Evolutionary conservation across 2,329 filamentous ascomycete genomes (phyloP).

Genomic region (Cladophialophora yegresii): DNA sequence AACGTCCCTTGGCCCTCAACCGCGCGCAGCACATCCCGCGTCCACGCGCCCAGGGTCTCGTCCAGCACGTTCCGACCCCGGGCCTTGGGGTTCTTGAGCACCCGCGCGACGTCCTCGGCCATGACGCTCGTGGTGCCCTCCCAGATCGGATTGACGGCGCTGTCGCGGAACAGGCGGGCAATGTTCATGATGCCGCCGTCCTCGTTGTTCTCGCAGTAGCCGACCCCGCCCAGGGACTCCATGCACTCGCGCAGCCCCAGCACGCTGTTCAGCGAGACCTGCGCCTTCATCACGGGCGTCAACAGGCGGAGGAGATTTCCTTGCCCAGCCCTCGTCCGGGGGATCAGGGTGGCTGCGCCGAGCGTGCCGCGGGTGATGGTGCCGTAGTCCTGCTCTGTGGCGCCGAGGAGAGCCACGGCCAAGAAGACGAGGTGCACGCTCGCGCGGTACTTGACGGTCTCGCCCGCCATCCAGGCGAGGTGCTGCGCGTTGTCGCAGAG

Average conservation of each 20-base stretch:
- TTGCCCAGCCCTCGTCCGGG: conserved; percentile 30
- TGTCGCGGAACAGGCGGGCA: conserved; percentile 65
- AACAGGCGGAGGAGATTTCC: conserved; percentile 40
- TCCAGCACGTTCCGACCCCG: conserved; percentile 15
- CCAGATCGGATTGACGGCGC: conserved; percentile 66
- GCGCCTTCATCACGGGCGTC: conserved; percentile 42
- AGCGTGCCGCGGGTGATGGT: conserved; percentile 26
- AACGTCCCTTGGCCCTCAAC: background rate
- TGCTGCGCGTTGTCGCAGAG: conserved; percentile 46
- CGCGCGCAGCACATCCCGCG: conserved; percentile 11
- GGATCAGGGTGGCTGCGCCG: conserved; percentile 33
- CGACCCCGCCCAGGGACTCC: conserved; percentile 41
- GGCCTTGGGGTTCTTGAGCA: conserved; percentile 23
- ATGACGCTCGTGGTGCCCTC: conserved; percentile 70
- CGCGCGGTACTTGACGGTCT: conserved; percentile 39
- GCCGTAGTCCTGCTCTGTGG: conserved; percentile 39
- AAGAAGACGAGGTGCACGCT: conserved; percentile 30
- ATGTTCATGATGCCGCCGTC: conserved; percentile 65
- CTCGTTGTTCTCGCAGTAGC: conserved; percentile 41
- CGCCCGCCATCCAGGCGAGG: conserved; percentile 33
- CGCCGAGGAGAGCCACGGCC: conserved; percentile 42
- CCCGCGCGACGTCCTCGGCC: conserved; percentile 32
- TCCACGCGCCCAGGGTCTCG: conserved; percentile 21
- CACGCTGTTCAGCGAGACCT: conserved; percentile 31
- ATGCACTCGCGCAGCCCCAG: conserved; percentile 36